Conservation (phyloP, 176 grass and related monocot species). For the Typha latifolia region DNA sequence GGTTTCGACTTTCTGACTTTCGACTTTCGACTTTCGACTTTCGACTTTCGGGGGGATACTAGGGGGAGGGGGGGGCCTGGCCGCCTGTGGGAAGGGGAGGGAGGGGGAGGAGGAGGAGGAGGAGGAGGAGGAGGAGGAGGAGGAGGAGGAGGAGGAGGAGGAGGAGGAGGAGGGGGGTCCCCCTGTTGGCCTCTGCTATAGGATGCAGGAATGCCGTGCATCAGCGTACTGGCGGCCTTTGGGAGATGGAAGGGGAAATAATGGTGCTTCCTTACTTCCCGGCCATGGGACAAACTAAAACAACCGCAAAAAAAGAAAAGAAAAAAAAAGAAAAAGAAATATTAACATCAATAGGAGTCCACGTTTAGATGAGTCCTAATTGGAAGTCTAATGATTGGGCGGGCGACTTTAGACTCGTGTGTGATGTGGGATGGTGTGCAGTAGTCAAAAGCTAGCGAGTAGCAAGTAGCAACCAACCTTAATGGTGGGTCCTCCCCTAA, state of each 20-base stretch:
- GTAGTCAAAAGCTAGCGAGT: conserved; percentile 41
- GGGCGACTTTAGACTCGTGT: not conserved
- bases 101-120: not conserved
- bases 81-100: no score
- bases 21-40: no score
- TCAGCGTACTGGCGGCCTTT: no score
- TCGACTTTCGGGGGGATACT: not conserved
- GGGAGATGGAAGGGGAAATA: no score
- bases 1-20: conserved; percentile 9
- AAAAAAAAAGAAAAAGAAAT: no score
- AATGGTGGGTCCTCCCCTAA: not conserved
- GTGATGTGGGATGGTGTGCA: not conserved
- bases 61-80: not conserved
- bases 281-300: not conserved
- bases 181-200: not conserved
- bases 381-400: conserved; percentile 3
- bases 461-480: conserved; percentile 23
- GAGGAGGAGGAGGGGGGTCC: not conserved
- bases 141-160: no score
- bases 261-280: not conserved
- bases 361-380: conserved; percentile 22
- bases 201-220: not conserved
- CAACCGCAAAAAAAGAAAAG: no score
- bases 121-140: no score
- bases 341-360: no score